Percentiles rank a stretch among this genome's conserved stretches.
Conservation (phyloP, 2,329 filamentous ascomycete genomes). For the Orbilia javanica region DNA sequence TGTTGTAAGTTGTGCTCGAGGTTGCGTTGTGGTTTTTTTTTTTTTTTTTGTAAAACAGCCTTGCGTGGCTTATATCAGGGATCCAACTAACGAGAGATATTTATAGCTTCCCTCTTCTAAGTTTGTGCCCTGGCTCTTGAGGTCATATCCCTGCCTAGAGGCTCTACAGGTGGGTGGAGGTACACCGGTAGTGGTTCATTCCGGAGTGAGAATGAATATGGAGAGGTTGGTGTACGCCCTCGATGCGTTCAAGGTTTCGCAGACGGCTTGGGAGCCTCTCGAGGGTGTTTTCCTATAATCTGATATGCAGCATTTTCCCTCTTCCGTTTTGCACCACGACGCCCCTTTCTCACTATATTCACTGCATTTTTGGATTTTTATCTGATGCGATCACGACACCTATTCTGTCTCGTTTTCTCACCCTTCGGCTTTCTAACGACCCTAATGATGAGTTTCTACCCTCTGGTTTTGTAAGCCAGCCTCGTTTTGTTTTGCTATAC, state of each 20-base stretch:
- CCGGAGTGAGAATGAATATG: constrained; percentile 45
- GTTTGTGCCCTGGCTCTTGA: constrained; percentile 54
- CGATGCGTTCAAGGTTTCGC: constrained; percentile 51
- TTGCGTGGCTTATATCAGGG: constrained; percentile 25
- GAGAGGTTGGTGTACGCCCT: constrained; percentile 56
- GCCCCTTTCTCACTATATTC: constrained; percentile 4
- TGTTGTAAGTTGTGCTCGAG: constrained; percentile 46
- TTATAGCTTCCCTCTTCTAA: constrained; percentile 50
- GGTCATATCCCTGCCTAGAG: constrained; percentile 49
- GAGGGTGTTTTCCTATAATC: constrained; percentile 54
- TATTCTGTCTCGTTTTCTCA: constrained; percentile 5
- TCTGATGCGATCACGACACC: constrained; percentile 37
- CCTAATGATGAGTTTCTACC: constrained; percentile 29
- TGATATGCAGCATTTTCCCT: constrained; percentile 6
- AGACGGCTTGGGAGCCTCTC: constrained; percentile 54
- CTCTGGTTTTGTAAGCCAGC: constrained; percentile 2
- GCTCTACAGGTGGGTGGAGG: constrained; percentile 28
- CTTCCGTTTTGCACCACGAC: neutral
- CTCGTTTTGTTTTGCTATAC: constrained; percentile 26
- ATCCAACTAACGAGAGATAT: constrained; percentile 18
- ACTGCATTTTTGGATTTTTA: constrained; percentile 17
- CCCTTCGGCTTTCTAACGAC: constrained; percentile 9
- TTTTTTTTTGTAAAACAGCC: constrained; percentile 3
- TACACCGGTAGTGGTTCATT: constrained; percentile 34
- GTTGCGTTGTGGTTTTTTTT: constrained; percentile 39